Base-by-base conservation (phyloP, 1,139 yeast genomes). In the Candida frijolesensis region DNA sequence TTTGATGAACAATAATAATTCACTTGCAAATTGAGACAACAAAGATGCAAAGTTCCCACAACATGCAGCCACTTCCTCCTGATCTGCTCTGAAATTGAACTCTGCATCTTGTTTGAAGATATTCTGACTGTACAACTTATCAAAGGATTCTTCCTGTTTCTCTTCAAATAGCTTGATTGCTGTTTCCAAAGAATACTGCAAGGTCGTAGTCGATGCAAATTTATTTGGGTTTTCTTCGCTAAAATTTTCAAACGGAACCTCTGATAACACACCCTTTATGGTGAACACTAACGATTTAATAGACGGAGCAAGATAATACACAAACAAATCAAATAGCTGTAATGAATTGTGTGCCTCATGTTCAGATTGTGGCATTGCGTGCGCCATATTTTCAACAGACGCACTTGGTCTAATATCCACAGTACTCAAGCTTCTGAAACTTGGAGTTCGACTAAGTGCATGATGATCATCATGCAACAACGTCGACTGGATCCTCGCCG, bases 51-150 rank as follows among this genome's bases (percentile, higher is more conserved):
- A 89, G 61, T 89, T 87, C 2, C 94, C 95, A 70, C 95, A 88
- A 50, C 89, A 82, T 0, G 96, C 96, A 1, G 94, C 88, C 4
- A 87, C 87, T 56, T 87, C 94, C 64, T 89, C 96, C 57, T 85
- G 87, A 53, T 84, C 86, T 0, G 88, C 80, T 52, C 79, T 76
- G 45, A 76, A 73, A n/a, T 71, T 66, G 45, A 71, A 61, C 41
- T 72, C 74, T 0, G 74, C 60, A 25, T 58, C 54, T 27, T 59
- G 51, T 34, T 72, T 69, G 66, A 85, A 85, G 6, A 82, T 69
- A 2, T 78, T 80, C 57, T 85, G 89, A 7, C 73, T 67, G 61
- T 88, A 88, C 8, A 89, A 67, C 52, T 75, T 76, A 29, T 74
- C 75, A 49, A 89, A 76, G 0, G 94, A 83, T 44, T 70, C 70